Percentiles rank a stretch among this genome's conserved stretches.
Evolutionary conservation across 2,329 filamentous ascomycete species (phyloP).

Genomic region (Didymella keratinophila): DNA sequence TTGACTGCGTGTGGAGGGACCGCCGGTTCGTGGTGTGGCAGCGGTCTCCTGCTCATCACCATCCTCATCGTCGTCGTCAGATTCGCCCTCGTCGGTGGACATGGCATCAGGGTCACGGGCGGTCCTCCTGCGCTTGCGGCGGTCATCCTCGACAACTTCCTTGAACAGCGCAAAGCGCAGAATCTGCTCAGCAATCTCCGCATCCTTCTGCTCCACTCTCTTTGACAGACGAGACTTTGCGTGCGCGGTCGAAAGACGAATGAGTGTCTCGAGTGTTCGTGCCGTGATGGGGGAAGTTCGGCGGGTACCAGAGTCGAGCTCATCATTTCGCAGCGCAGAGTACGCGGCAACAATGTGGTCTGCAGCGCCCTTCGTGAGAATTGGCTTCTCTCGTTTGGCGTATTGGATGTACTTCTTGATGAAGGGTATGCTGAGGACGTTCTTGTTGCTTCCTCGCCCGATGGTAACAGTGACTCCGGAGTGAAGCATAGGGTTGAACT

Average conservation of each 20-base stretch:
- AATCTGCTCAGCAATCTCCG: conserved; percentile 85
- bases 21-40: conserved; percentile 50
- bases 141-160: conserved; percentile 81
- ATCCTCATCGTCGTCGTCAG: conserved; percentile 68
- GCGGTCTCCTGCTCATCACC: conserved; percentile 54
- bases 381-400: conserved; percentile 88
- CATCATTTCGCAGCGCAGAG: conserved; percentile 91
- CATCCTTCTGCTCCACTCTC: conserved; percentile 88
- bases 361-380: conserved; percentile 88
- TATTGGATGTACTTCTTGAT: conserved; percentile 99
- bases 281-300: conserved; percentile 95
- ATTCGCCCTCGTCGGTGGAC: conserved; percentile 65
- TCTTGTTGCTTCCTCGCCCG: conserved; percentile 76
- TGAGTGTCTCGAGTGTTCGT: conserved; percentile 96
- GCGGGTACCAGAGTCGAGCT: conserved; percentile 91
- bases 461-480: conserved; percentile 82
- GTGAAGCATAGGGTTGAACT: conserved; percentile 95
- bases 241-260: conserved; percentile 94
- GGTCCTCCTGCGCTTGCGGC: conserved; percentile 83
- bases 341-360: conserved; percentile 93
- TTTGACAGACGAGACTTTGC: conserved; percentile 90
- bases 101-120: conserved; percentile 65
- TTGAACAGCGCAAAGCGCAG: conserved; percentile 96
- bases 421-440: conserved; percentile 94
- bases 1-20: conserved; percentile 46